A percentile compares a stretch with the other conserved stretches of the same genome.
Conservation (phyloP, 768 basidiomycete species). For the Vararia minispora region DNA sequence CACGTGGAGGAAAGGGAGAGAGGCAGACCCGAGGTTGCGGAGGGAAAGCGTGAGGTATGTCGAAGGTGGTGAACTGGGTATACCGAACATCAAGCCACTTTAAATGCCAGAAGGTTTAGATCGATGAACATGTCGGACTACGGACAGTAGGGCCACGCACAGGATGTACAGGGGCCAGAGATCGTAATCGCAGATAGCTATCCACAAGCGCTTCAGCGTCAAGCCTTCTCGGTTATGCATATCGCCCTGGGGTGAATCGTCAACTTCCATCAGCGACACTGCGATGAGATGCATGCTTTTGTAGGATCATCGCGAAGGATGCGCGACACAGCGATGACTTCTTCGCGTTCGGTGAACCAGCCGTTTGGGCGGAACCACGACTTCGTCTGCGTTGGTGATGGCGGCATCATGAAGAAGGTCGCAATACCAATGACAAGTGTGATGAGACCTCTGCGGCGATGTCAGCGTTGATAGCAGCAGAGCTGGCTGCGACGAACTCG, state of each 20-base stretch:
- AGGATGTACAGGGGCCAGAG: conserved; percentile 57
- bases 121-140: neutral
- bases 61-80: conserved; percentile 34
- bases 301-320: conserved; percentile 55
- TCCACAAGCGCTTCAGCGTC: conserved; percentile 36
- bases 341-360: conserved; percentile 48
- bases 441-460: conserved; percentile 36
- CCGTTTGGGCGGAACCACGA: conserved; percentile 42
- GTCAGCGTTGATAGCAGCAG: conserved; percentile 31
- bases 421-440: conserved; percentile 35
- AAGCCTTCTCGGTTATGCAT: conserved; percentile 66
- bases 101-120: neutral
- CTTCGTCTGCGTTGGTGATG: conserved; percentile 49
- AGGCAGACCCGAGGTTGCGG: conserved; percentile 35
- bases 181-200: conserved; percentile 47
- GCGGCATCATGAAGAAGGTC: conserved; percentile 43
- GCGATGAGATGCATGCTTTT: conserved; percentile 25
- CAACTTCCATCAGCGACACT: neutral
- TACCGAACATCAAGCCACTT: conserved; percentile 42
- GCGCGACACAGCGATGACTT: conserved; percentile 43
- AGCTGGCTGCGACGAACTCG: conserved; percentile 31
- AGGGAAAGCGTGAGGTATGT: conserved; percentile 52
- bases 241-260: conserved; percentile 30
- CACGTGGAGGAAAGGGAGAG: neutral
- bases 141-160: conserved; percentile 15